A percentile compares a stretch with the other conserved stretches of the same genome.
These are phyloP conservation scores for Chlorella sp. DNA, from an alignment of 139 green algal genomes.

Conservation along the genomic window DNA sequence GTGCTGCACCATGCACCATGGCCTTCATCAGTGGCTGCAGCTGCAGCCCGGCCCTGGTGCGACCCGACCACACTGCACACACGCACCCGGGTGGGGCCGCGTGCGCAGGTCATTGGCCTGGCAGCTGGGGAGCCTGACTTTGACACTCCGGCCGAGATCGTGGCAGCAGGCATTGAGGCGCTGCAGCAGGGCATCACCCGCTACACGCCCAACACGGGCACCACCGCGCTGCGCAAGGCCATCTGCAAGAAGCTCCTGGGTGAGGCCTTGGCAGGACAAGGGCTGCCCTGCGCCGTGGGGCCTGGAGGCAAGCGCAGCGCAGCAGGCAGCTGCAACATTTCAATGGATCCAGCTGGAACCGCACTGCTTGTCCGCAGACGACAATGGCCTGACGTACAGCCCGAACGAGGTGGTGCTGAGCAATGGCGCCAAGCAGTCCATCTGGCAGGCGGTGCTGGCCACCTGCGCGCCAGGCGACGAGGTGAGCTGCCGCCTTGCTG, in stretches of 20 bases:
- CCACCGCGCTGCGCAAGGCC: conserved; percentile 61
- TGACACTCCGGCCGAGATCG: conserved; percentile 78
- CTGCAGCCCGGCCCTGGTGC: no score
- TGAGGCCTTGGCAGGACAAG: conserved; percentile 10
- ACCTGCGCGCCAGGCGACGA: conserved; percentile 40
- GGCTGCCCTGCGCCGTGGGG: no score
- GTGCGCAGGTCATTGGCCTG: conserved; percentile 80
- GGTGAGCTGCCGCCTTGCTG: no score
- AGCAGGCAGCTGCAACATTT: no score
- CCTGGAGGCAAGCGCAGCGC: no score
- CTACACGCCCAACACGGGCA: conserved; percentile 94
- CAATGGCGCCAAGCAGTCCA: conserved; percentile 95
- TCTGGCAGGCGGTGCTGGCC: conserved; percentile 75
- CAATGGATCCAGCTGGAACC: no score
- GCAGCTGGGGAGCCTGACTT: conserved; percentile 96
- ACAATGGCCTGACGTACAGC: conserved; percentile 85
- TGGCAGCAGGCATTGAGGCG: conserved; percentile 72
- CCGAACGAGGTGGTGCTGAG: conserved; percentile 82
- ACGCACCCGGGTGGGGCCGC: no score
- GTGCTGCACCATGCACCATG: no score
- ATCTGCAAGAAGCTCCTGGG: conserved; percentile 82
- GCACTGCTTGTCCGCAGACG: no score
- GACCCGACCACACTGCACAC: no score
- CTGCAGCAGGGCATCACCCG: conserved; percentile 76
- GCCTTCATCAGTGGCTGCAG: neutral